These are phyloP conservation scores for Aspergillus pseudoglaucus DNA, from an alignment of 2,329 filamentous ascomycete species.

Conservation along the genomic window DNA sequence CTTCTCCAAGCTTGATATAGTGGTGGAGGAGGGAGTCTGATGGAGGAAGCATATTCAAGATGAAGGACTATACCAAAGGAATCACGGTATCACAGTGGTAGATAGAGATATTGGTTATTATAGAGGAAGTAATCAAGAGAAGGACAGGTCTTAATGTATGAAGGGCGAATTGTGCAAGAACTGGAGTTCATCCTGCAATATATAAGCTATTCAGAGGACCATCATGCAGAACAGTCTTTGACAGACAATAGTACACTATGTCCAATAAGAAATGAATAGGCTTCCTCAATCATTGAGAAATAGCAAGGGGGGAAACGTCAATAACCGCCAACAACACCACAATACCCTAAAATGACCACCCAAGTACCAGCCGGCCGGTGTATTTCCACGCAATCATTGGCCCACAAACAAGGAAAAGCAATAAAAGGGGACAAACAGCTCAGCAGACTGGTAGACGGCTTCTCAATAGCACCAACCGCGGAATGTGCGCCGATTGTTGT, in stretches of 20 bases:
- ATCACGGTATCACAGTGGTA: neutral
- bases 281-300: neutral
- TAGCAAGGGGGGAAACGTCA: neutral
- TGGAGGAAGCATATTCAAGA: constrained; percentile 20
- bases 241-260: constrained; percentile 1
- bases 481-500: neutral
- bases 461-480: neutral
- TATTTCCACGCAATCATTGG: neutral
- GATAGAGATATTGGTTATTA: neutral
- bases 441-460: neutral
- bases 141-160: neutral
- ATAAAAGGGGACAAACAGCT: neutral
- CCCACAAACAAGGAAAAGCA: neutral
- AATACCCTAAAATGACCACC: neutral
- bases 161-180: neutral
- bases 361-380: neutral
- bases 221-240: neutral
- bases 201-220: neutral
- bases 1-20: constrained; percentile 21
- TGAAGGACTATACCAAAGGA: neutral
- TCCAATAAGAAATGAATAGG: neutral
- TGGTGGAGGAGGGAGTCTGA: constrained; percentile 23
- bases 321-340: neutral
- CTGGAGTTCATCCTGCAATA: neutral
- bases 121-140: neutral